Evolutionary conservation across 345 rosid species (phyloP).

Genomic region (Adansonia digitata): DNA sequence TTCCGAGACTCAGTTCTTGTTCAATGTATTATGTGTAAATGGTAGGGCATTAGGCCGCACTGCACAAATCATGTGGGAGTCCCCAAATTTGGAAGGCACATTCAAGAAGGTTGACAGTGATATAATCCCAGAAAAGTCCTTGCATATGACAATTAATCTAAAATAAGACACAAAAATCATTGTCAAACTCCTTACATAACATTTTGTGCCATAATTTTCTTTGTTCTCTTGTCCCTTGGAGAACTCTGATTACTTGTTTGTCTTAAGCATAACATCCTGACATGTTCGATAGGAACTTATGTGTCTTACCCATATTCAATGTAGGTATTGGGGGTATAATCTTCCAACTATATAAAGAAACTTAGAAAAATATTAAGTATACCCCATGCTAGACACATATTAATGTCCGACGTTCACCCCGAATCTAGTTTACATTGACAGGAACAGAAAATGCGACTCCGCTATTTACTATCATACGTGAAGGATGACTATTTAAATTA

Average conservation of each 20-base stretch:
- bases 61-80: background rate
- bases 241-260: background rate
- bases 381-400: too few species aligned
- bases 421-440: too few species aligned
- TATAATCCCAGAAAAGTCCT: background rate
- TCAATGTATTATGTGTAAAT: background rate
- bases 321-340: too few species aligned
- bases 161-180: background rate
- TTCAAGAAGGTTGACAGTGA: background rate
- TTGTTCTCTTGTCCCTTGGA: background rate
- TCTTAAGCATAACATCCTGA: background rate
- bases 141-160: background rate
- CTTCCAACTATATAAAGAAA: too few species aligned
- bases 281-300: too few species aligned
- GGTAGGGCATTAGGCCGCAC: background rate
- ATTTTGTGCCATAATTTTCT: background rate
- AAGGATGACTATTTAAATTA: background rate
- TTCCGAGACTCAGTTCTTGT: background rate
- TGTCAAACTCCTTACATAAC: conserved; percentile 5
- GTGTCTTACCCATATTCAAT: too few species aligned
- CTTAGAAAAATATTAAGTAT: too few species aligned
- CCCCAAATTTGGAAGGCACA: background rate
- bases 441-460: background rate
- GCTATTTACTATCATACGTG: background rate
- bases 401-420: too few species aligned